Evolutionary conservation across 331 rosid species (phyloP), one percentile per base, ranked within the genome.

Genomic region (Rosa hybrid): DNA sequence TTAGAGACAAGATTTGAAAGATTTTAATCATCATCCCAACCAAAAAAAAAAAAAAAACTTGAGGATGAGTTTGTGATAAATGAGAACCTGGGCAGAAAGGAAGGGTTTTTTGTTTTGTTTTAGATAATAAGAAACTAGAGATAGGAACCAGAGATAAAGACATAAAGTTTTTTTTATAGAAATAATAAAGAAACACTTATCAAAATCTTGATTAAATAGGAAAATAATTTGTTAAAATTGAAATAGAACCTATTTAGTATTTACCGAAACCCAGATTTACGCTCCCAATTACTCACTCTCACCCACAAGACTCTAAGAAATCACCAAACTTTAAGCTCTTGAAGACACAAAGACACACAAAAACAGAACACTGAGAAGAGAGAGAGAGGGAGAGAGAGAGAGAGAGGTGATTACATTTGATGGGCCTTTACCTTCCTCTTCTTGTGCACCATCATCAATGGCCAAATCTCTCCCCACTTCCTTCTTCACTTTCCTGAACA

Each of bases 391-490:
- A 45, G 11, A 45, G 2, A 45, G 39, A 45, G 11, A 20, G 77
- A 79, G 5, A 44, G 68, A 62, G 51, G 69, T 7, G 23, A 23
- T 41, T 42, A 42, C 79, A 63, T 81, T 92, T 90, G 87, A 92
- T 91, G 98, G 97, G 98, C 92, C 77, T 87, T 80, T 77, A 81
- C 90, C 86, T 81, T 46, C 3, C 18, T 85, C 42, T 68, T 68
- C 7, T 12, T 8, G 79, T 34, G 79, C 80, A 8, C 6, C 1
- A 11, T 14, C 76, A 71, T 81, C 88, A 81, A 90, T 92, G 97
- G 93, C 89, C 49, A 71, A 39, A 70, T 34, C 83, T 73, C 81
- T 75, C 72, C 30, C 14, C 38, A 2, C 65, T 60, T 34, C 34
- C 46, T 45, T 75, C 72, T 82, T 84, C 50, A 48, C 75, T 57